phyloP scores from a whole-genome alignment of 164 flowering plant genomes.

The Taxillus chinensis region DNA sequence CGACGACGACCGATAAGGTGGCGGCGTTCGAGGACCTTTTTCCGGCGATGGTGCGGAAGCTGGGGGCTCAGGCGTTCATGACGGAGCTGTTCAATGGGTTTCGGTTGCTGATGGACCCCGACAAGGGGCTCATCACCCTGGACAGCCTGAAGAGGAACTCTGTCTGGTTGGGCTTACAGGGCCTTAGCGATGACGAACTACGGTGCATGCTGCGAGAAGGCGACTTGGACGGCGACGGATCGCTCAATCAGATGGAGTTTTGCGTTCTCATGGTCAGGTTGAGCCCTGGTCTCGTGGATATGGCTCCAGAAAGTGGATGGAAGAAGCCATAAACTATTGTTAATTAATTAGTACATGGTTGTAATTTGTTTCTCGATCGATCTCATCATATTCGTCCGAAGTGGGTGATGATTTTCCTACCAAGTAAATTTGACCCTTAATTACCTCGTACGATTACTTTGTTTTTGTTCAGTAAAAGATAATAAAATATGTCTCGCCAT shows the following conservation, averaged over 20 bases:
- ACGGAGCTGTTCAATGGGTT: slow-evolving; percentile 33
- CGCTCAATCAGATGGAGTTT: slow-evolving; percentile 45
- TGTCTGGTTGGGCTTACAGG: slow-evolving; percentile 9
- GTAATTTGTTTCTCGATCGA: too few species aligned
- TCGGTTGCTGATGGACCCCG: slow-evolving; percentile 20
- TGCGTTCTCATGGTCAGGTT: slow-evolving; percentile 51
- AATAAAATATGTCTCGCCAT: too few species aligned
- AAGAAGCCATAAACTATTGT: slow-evolving; percentile 14
- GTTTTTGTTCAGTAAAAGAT: too few species aligned
- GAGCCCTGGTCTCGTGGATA: slow-evolving; percentile 44
- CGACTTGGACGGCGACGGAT: slow-evolving; percentile 49
- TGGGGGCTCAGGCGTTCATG: slow-evolving; percentile 27
- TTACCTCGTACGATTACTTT: too few species aligned
- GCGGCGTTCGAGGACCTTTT: slow-evolving; percentile 23
- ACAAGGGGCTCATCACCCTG: slow-evolving; percentile 23
- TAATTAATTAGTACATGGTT: too few species aligned
- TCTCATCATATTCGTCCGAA: too few species aligned
- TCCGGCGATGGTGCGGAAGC: slow-evolving; percentile 23
- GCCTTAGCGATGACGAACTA: slow-evolving; percentile 31
- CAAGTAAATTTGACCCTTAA: too few species aligned
- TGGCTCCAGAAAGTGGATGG: slow-evolving; percentile 13
- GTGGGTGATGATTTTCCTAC: too few species aligned
- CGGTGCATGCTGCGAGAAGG: slow-evolving; percentile 51
- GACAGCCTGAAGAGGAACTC: slow-evolving; percentile 31
- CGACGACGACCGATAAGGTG: background rate